Percentiles rank a stretch among this genome's conserved stretches.
Conservation (phyloP, 1,284 basidiomycete genomes). For the Porogramme epimiltina region DNA sequence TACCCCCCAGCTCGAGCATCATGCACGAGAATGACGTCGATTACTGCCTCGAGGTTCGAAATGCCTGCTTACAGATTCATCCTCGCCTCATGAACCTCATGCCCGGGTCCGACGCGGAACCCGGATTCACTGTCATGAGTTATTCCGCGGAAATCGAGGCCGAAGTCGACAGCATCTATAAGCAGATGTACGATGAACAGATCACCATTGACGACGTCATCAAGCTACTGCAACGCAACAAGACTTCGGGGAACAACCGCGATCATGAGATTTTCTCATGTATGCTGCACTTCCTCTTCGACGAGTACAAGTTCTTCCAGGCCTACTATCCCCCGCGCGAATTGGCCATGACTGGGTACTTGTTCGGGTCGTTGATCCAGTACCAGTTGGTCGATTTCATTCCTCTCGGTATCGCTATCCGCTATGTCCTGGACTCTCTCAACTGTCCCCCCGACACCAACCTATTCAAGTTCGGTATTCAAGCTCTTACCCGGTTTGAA, state of each 20-base stretch:
- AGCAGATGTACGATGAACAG: conserved; percentile 96
- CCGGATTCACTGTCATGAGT: conserved; percentile 87
- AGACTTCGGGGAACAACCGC: conserved; percentile 79
- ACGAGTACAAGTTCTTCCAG: conserved; percentile 99
- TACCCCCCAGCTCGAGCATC: conserved; percentile 52
- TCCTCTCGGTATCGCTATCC: conserved; percentile 94
- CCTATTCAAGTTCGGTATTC: conserved; percentile 94
- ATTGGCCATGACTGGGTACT: conserved; percentile 92
- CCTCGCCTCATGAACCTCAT: conserved; percentile 96
- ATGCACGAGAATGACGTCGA: conserved; percentile 82
- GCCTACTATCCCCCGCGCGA: conserved; percentile 94
- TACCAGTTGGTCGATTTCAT: conserved; percentile 93
- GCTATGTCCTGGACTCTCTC: conserved; percentile 95
- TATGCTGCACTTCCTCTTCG: conserved; percentile 98
- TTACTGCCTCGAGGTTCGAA: conserved; percentile 91
- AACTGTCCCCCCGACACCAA: conserved; percentile 89
- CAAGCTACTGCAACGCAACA: conserved; percentile 81
- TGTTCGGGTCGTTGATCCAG: conserved; percentile 97
- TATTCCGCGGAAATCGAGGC: conserved; percentile 90
- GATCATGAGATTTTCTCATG: conserved; percentile 98
- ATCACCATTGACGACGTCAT: conserved; percentile 96
- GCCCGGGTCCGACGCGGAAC: conserved; percentile 87
- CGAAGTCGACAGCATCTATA: conserved; percentile 95
- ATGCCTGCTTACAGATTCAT: conserved; percentile 93
- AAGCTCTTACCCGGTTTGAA: conserved; percentile 90